These are phyloP conservation scores for Blastobotrys aristatus DNA, from an alignment of 1,139 yeast genomes.

Conservation along the genomic window DNA sequence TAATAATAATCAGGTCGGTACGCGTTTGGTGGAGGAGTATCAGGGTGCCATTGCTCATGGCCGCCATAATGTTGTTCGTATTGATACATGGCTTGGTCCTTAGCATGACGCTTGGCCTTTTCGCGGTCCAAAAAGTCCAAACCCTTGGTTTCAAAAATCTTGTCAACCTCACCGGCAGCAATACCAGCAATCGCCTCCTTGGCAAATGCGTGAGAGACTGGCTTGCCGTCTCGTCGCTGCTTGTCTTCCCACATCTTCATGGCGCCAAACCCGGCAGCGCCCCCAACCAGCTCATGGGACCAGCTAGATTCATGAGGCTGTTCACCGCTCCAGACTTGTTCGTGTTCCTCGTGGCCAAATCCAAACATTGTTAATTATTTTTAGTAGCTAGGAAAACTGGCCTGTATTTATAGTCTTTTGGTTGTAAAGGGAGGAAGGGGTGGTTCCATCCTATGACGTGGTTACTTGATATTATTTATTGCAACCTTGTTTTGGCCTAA, in stretches of 20 bases:
- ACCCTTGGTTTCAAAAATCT: slow-evolving; percentile 34
- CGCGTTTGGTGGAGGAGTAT: slow-evolving; percentile 18
- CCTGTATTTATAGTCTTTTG: neutral
- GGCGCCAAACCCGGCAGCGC: slow-evolving; percentile 35
- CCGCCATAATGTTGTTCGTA: slow-evolving; percentile 33
- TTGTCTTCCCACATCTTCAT: slow-evolving; percentile 29
- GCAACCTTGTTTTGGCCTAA: too few relatives aligned
- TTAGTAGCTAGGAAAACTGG: neutral
- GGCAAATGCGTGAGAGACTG: slow-evolving; percentile 30
- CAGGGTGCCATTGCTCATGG: slow-evolving; percentile 24
- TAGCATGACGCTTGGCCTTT: slow-evolving; percentile 28
- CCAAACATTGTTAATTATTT: slow-evolving; percentile 24
- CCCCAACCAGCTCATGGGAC: slow-evolving; percentile 34
- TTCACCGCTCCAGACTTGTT: slow-evolving; percentile 23
- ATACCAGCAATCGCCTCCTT: slow-evolving; percentile 33
- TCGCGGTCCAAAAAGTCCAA: slow-evolving; percentile 40
- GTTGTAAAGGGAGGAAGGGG: neutral
- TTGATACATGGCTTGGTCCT: slow-evolving; percentile 24
- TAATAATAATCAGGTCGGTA: neutral
- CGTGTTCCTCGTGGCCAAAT: slow-evolving; percentile 23
- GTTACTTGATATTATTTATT: too few relatives aligned
- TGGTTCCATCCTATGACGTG: neutral
- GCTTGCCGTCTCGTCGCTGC: slow-evolving; percentile 32
- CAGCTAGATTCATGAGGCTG: slow-evolving; percentile 28
- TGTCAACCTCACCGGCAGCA: slow-evolving; percentile 36